Evolutionary conservation across 441 rosid species (phyloP).

Genomic region (Eruca vesicaria): DNA sequence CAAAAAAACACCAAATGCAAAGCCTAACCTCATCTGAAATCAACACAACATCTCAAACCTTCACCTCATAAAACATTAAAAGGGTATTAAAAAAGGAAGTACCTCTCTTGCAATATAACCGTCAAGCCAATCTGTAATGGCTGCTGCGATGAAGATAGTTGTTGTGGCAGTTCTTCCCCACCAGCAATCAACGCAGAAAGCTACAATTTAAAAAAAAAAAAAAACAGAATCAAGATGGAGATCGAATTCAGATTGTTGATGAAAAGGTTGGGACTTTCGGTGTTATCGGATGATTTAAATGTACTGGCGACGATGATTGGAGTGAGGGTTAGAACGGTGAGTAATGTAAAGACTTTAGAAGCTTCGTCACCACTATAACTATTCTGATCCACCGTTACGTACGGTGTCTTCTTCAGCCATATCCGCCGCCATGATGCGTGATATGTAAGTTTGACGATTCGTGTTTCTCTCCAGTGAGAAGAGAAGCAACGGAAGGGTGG

Average conservation of each 20-base stretch:
- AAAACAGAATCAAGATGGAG: neutral
- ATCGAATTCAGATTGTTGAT: neutral
- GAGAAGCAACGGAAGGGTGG: too few species aligned
- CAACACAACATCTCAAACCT: too few species aligned
- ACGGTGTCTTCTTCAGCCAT: slow-evolving; percentile 49
- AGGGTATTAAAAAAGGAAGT: neutral
- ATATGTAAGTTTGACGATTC: slow-evolving; percentile 34
- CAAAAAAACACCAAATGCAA: slow-evolving; percentile 94
- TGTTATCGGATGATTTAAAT: slow-evolving; percentile 16
- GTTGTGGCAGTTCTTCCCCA: slow-evolving; percentile 91
- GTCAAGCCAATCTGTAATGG: slow-evolving; percentile 97
- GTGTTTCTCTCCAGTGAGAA: too few species aligned
- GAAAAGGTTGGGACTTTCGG: neutral
- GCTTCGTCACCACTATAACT: slow-evolving; percentile 13
- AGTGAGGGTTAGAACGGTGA: slow-evolving; percentile 85
- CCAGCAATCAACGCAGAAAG: slow-evolving; percentile 82
- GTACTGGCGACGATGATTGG: slow-evolving; percentile 78
- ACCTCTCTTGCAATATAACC: slow-evolving; percentile 96
- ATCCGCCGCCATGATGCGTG: slow-evolving; percentile 37
- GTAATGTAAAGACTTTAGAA: slow-evolving; percentile 74
- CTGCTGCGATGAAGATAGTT: slow-evolving; percentile 81
- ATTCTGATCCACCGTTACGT: slow-evolving; percentile 33
- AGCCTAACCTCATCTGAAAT: slow-evolving; percentile 77
- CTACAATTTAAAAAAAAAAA: slow-evolving; percentile 45
- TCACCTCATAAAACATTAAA: neutral